Evolutionary conservation across 2,329 filamentous ascomycete genomes (phyloP).

Genomic region (Hymenoscyphus infarciens): DNA sequence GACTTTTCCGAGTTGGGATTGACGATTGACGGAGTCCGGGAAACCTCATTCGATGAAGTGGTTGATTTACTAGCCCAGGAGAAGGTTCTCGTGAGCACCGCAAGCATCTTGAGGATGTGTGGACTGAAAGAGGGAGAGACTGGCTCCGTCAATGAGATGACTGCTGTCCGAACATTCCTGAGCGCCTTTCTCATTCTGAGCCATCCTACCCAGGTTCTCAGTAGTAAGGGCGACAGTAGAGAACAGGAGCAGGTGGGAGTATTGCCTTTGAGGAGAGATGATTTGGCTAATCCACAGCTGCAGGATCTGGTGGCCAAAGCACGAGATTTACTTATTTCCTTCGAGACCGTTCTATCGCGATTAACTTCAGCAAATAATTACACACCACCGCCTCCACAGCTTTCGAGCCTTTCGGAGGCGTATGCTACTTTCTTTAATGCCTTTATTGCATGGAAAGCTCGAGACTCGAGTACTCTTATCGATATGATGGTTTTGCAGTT

Average conservation of each 20-base stretch:
- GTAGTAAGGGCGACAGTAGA: constrained; percentile 60
- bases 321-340: constrained; percentile 71
- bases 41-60: constrained; percentile 71
- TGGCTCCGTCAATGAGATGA: constrained; percentile 64
- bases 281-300: constrained; percentile 58
- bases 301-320: constrained; percentile 75
- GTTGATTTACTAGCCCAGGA: constrained; percentile 64
- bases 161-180: constrained; percentile 70
- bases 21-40: constrained; percentile 65
- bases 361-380: constrained; percentile 64
- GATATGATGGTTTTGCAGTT: constrained; percentile 86
- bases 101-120: constrained; percentile 65
- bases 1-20: constrained; percentile 65
- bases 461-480: constrained; percentile 72
- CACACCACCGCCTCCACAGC: constrained; percentile 59
- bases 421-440: constrained; percentile 74
- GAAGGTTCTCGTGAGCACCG: constrained; percentile 61
- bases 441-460: constrained; percentile 80
- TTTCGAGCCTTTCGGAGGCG: constrained; percentile 61
- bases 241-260: constrained; percentile 55
- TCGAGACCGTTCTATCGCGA: constrained; percentile 68
- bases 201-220: constrained; percentile 74
- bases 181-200: constrained; percentile 77
- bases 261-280: constrained; percentile 46
- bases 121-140: constrained; percentile 63